These are phyloP conservation scores for Colletotrichum filicis DNA, from an alignment of 2,329 filamentous ascomycete species.

Conservation along the genomic window DNA sequence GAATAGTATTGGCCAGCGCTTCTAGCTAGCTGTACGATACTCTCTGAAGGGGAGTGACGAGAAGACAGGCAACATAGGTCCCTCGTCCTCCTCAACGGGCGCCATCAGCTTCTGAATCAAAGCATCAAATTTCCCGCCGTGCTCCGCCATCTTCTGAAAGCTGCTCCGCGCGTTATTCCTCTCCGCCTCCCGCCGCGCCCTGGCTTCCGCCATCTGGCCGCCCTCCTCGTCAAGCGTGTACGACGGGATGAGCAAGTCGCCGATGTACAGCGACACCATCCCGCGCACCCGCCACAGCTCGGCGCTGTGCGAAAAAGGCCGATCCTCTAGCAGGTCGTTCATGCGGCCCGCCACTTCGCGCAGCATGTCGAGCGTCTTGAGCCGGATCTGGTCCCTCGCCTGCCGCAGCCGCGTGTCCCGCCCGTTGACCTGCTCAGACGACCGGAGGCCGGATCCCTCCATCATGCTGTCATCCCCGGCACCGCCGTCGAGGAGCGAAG, in stretches of 20 bases:
- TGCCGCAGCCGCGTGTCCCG: constrained; percentile 39
- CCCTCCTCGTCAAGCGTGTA: constrained; percentile 44
- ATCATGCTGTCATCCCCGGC: constrained; percentile 29
- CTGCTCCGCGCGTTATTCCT: constrained; percentile 47
- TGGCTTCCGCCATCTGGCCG: constrained; percentile 42
- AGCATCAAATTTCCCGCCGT: constrained; percentile 44
- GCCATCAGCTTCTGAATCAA: constrained; percentile 45
- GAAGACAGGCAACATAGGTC: constrained; percentile 42
- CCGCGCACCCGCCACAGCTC: constrained; percentile 77
- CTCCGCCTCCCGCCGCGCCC: constrained; percentile 40
- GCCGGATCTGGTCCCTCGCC: constrained; percentile 53
- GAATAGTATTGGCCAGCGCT: neutral
- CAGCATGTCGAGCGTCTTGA: constrained; percentile 67
- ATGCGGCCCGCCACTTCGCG: constrained; percentile 74
- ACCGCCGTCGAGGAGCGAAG: constrained; percentile 32
- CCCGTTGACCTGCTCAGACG: constrained; percentile 31
- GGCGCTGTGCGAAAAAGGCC: constrained; percentile 75
- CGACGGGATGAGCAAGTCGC: constrained; percentile 69
- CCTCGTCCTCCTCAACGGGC: constrained; percentile 40
- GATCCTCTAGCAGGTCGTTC: constrained; percentile 75
- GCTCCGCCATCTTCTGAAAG: constrained; percentile 50
- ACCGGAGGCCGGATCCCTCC: constrained; percentile 38
- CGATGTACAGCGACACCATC: constrained; percentile 80
- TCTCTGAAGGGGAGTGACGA: constrained; percentile 45
- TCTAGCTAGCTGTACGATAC: constrained; percentile 23